These are phyloP conservation scores for Westerdykella ornata DNA, from an alignment of 2,329 filamentous ascomycete species.

Conservation along the genomic window DNA sequence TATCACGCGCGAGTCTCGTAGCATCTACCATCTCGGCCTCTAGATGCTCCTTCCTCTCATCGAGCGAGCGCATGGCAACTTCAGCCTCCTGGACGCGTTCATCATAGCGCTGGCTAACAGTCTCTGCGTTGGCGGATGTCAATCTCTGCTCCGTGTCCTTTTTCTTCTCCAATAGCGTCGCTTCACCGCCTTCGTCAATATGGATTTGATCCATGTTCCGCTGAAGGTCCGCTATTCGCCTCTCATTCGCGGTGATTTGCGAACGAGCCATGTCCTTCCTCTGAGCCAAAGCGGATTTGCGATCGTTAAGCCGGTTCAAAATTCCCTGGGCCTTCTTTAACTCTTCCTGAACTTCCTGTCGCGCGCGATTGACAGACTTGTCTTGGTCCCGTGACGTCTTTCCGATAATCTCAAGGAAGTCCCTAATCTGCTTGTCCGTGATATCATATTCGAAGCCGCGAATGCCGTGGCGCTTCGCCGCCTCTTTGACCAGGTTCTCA, in stretches of 20 bases:
- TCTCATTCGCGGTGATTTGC: conserved; percentile 67
- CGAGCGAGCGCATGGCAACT: conserved; percentile 58
- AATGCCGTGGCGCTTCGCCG: conserved; percentile 69
- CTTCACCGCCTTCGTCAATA: conserved; percentile 78
- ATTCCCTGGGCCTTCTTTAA: conserved; percentile 63
- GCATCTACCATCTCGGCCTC: conserved; percentile 77
- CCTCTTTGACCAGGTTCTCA: conserved; percentile 67
- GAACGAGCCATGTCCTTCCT: conserved; percentile 67
- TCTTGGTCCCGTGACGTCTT: conserved; percentile 73
- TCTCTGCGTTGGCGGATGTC: conserved; percentile 55
- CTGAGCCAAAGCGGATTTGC: conserved; percentile 64
- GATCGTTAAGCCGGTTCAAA: conserved; percentile 67
- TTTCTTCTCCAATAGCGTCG: conserved; percentile 66
- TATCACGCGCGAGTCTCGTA: conserved; percentile 71
- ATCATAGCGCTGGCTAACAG: conserved; percentile 62
- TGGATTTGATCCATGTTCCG: conserved; percentile 64
- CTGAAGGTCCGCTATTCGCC: conserved; percentile 60
- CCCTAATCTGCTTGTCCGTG: conserved; percentile 62
- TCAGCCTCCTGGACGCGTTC: conserved; percentile 61
- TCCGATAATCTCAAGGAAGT: conserved; percentile 71
- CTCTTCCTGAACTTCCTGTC: conserved; percentile 67
- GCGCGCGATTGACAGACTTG: conserved; percentile 65
- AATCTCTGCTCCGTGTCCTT: conserved; percentile 62
- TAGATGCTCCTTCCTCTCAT: conserved; percentile 65
- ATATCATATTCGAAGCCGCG: conserved; percentile 77